Evolutionary conservation across 345 rosid species (phyloP), one percentile per base, ranked within the genome.

Genomic region (Eucalyptus curtisii): DNA sequence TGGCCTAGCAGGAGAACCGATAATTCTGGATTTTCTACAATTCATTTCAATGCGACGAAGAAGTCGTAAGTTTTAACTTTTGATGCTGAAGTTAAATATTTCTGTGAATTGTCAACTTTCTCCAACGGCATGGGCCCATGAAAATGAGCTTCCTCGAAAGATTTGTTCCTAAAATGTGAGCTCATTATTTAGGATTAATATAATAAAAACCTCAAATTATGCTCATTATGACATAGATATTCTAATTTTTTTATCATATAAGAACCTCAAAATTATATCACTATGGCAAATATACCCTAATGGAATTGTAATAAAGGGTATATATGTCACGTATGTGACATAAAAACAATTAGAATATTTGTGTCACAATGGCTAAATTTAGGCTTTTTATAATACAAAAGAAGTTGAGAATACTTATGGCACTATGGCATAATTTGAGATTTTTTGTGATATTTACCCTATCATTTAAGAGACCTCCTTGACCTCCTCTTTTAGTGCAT

Each of bases 211-310:
- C 30, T 55, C 61, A 22, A 55, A 24, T 55, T 55, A 55, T 55
- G 12, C 61, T 55, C 61, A 22, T 12, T 9, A 2, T 55, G 59
- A 20, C 61, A 55, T 55, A 55, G 0, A 55, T 22, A 55, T 59
- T 27, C 4, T 13, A 4, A 25, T 27, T 59, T 24, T 55, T 55
- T 9, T 22, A 24, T 55, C 13, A 22, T 24, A 22, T n/a, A 10
- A 55, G 24, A 55, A 9, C 1, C 61, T 5, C 1, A 24, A 55
- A 19, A 52, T 19, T 52, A 52, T 52, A 52, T 52, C 57, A 19
- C 24, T 52, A 3, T 19, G 10, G 19, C 4, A 52, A 52, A 19
- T 52, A 19, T 19, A 1, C 57, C 57, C 57, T 0, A 52, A 52
- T 52, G 0, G 24, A 19, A 19, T 19, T 52, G 57, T 52, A 52